Percentiles rank a stretch among this genome's conserved stretches.
Evolutionary conservation across 352 stramenopile genomes (phyloP).

Genomic region (Globisporangium parvum): DNA sequence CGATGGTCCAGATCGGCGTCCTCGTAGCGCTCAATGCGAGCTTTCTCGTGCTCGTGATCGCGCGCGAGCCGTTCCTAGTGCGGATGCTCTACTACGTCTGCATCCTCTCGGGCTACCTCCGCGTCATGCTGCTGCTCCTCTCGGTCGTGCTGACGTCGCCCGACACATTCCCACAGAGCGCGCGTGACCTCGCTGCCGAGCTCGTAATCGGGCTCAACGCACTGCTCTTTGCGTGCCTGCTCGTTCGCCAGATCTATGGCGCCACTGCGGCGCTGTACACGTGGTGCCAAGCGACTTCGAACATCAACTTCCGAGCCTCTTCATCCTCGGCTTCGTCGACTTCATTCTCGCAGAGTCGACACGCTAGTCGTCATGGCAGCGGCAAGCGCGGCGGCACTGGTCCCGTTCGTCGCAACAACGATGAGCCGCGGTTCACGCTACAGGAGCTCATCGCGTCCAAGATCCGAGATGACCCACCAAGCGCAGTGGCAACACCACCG

Average conservation of each 20-base stretch:
- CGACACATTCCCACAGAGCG: constrained; percentile 29
- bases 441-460: constrained; percentile 15
- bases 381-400: not conserved
- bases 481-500: constrained; percentile 4
- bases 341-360: not conserved
- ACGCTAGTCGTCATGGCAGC: not conserved
- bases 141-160: constrained; percentile 27
- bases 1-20: constrained; percentile 31
- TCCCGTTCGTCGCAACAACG: not conserved
- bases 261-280: constrained; percentile 12
- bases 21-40: constrained; percentile 33
- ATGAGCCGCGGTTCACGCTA: constrained; percentile 7
- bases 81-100: constrained; percentile 32
- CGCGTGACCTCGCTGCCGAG: constrained; percentile 32
- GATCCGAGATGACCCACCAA: constrained; percentile 10
- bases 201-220: constrained; percentile 39
- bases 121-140: constrained; percentile 39
- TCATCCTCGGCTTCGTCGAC: not conserved
- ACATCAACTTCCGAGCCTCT: not conserved
- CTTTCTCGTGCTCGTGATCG: constrained; percentile 32
- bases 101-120: constrained; percentile 32
- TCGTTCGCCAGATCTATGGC: constrained; percentile 36
- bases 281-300: constrained; percentile 8
- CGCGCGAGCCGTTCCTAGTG: constrained; percentile 34
- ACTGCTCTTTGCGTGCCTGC: constrained; percentile 33